Percentiles rank a stretch among this genome's conserved stretches.
phyloP scores from a whole-genome alignment of 202 grass and related monocot genomes.

The Zoysia matrella region DNA sequence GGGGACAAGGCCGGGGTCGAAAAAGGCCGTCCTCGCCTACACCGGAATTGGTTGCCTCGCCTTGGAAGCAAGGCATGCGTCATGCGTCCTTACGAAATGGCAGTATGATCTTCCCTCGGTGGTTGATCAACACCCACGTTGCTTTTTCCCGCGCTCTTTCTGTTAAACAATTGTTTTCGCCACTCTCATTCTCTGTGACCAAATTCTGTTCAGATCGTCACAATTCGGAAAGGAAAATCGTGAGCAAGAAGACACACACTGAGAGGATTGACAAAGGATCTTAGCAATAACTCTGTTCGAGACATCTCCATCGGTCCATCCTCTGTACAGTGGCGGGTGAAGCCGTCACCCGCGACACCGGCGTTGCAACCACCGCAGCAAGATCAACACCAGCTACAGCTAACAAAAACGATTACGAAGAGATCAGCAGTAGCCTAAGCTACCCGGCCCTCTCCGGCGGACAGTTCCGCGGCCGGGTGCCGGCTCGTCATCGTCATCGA shows the following conservation, averaged over 20 bases:
- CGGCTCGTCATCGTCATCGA: background rate
- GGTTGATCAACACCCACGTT: conserved; percentile 59
- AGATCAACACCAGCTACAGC: background rate
- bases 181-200: background rate
- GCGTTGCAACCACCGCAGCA: conserved; percentile 48
- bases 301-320: background rate
- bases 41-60: background rate
- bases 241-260: background rate
- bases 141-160: conserved; percentile 42
- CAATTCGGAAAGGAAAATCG: background rate
- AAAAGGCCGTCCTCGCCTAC: background rate
- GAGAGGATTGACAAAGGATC: background rate
- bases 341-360: conserved; percentile 15
- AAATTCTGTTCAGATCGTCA: background rate
- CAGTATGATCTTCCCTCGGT: conserved; percentile 34
- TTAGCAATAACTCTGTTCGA: background rate
- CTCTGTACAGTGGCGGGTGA: conserved; percentile 31
- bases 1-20: background rate
- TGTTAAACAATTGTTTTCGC: conserved; percentile 9
- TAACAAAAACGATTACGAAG: background rate
- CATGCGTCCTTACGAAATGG: background rate
- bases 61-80: conserved; percentile 1
- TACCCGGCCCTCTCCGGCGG: background rate
- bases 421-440: background rate
- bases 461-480: background rate